Evolutionary conservation across 352 stramenopile genomes (phyloP).

Genomic region (Phytophthora niederhauseri): DNA sequence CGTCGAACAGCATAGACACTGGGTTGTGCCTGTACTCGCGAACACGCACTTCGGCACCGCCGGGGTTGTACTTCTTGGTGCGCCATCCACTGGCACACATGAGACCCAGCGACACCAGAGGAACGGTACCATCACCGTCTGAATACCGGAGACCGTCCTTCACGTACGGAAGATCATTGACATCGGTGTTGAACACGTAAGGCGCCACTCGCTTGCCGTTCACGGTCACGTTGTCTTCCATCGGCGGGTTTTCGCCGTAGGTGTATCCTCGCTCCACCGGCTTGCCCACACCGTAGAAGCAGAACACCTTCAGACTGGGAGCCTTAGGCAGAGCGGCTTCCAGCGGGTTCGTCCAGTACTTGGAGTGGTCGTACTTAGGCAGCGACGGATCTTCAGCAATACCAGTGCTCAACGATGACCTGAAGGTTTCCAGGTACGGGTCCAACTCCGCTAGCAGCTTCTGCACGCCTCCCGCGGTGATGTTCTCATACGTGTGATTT

Average conservation of each 20-base stretch:
- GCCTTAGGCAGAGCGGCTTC: conserved; percentile 87
- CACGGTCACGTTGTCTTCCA: conserved; percentile 39
- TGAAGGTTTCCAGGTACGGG: conserved; percentile 50
- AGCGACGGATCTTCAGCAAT: conserved; percentile 51
- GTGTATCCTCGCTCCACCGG: conserved; percentile 88
- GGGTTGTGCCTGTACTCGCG: conserved; percentile 80
- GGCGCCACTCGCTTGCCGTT: conserved; percentile 61
- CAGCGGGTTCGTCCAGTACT: conserved; percentile 91
- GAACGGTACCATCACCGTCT: conserved; percentile 94
- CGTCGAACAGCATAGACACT: conserved; percentile 76
- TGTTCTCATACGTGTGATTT: conserved; percentile 56
- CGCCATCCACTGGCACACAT: conserved; percentile 93
- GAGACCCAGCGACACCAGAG: conserved; percentile 94
- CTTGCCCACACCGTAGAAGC: conserved; percentile 94
- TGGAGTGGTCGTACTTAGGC: conserved; percentile 57
- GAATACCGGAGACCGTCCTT: conserved; percentile 84
- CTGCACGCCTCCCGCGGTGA: conserved; percentile 59
- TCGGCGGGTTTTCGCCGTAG: conserved; percentile 56
- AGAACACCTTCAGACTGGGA: conserved; percentile 95
- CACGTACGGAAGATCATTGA: conserved; percentile 70
- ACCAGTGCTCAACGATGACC: conserved; percentile 49
- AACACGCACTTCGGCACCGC: conserved; percentile 83
- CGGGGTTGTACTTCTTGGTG: conserved; percentile 87
- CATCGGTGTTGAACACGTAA: conserved; percentile 66
- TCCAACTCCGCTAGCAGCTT: conserved; percentile 57